Evolutionary conservation across 371 early-diverging fungal genomes (phyloP).

Genomic region (Mucor ambiguus): DNA sequence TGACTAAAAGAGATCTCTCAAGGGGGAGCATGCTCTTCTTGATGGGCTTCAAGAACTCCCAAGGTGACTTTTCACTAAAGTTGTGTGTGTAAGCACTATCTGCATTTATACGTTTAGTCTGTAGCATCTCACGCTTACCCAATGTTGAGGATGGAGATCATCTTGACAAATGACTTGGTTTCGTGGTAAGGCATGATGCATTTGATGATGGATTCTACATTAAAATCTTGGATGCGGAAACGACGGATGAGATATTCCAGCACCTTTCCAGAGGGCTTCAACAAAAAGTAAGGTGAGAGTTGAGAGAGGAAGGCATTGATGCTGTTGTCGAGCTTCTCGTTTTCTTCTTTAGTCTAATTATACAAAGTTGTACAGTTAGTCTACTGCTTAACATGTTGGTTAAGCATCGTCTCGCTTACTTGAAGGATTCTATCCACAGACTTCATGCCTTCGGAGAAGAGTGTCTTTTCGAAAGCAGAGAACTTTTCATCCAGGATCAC

Average conservation of each 20-base stretch:
- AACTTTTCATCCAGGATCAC: slow-evolving; percentile 69
- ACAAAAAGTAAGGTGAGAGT: slow-evolving; percentile 83
- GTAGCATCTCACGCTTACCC: slow-evolving; percentile 45
- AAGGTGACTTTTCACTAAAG: slow-evolving; percentile 59
- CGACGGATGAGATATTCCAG: slow-evolving; percentile 94
- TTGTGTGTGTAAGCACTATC: background rate
- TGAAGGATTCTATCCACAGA: slow-evolving; percentile 76
- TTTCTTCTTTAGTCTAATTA: slow-evolving; percentile 77
- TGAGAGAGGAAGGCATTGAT: slow-evolving; percentile 74
- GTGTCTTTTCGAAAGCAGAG: slow-evolving; percentile 66
- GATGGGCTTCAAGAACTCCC: slow-evolving; percentile 68
- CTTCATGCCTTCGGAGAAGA: slow-evolving; percentile 86
- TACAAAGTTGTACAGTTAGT: background rate
- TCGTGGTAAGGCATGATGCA: slow-evolving; percentile 93
- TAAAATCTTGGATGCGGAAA: slow-evolving; percentile 87
- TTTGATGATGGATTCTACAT: slow-evolving; percentile 75
- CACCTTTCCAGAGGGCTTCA: slow-evolving; percentile 82
- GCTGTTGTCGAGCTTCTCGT: slow-evolving; percentile 75
- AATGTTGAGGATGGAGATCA: slow-evolving; percentile 73
- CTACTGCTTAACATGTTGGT: background rate
- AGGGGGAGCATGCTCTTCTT: slow-evolving; percentile 62
- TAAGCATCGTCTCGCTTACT: slow-evolving; percentile 29
- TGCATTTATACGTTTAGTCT: background rate
- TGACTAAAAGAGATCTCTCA: slow-evolving; percentile 64
- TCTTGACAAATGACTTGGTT: slow-evolving; percentile 81